Percentiles rank a stretch among this genome's conserved stretches.
phyloP scores from a whole-genome alignment of 2,329 filamentous ascomycete species.

The Fusarium subglutinans region DNA sequence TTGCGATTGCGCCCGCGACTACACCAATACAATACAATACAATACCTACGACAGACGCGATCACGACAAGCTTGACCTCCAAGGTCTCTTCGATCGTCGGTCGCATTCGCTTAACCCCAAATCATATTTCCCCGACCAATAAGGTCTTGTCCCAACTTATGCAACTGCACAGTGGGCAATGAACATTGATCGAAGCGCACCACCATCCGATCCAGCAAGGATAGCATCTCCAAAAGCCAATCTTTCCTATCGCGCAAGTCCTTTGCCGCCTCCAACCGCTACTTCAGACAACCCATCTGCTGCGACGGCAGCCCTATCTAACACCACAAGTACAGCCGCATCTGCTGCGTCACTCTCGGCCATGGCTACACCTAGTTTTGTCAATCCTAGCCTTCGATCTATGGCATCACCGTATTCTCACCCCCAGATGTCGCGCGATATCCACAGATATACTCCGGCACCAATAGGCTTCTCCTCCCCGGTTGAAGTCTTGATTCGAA shows the following conservation, averaged over 20 bases:
- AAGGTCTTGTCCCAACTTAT: conserved; percentile 39
- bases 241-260: conserved; percentile 46
- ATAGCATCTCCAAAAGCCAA: conserved; percentile 39
- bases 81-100: conserved; percentile 37
- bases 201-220: conserved; percentile 37
- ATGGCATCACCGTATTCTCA: conserved; percentile 49
- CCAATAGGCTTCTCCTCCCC: conserved; percentile 49
- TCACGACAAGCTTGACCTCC: conserved; percentile 25
- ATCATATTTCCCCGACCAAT: conserved; percentile 28
- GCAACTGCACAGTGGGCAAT: conserved; percentile 44
- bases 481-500: conserved; percentile 61
- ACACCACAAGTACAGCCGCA: background rate
- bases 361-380: conserved; percentile 59
- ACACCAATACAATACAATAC: conserved; percentile 16
- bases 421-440: conserved; percentile 51
- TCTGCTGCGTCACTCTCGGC: conserved; percentile 23
- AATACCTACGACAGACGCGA: conserved; percentile 20
- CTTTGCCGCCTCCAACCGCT: conserved; percentile 42
- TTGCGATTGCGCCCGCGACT: conserved; percentile 6
- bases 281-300: conserved; percentile 22
- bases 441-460: conserved; percentile 51
- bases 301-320: background rate
- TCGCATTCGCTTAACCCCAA: conserved; percentile 33
- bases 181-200: conserved; percentile 31
- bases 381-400: conserved; percentile 50